Evolutionary conservation across 768 basidiomycete species (phyloP).

Genomic region (Termitomyces sp.): DNA sequence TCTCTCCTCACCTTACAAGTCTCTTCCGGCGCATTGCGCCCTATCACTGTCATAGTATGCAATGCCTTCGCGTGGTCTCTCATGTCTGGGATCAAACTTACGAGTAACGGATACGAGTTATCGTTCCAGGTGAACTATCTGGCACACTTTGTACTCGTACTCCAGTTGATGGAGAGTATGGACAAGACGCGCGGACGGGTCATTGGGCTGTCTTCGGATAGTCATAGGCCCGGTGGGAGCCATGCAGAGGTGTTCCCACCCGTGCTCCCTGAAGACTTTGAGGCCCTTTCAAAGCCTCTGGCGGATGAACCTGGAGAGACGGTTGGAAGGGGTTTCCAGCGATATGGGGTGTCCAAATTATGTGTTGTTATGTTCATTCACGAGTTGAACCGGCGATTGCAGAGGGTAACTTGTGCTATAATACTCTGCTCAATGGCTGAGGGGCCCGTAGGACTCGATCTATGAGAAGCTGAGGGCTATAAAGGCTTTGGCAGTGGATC

Average conservation of each 20-base stretch:
- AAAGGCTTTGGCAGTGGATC: slow-evolving; percentile 3
- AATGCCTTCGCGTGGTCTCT: slow-evolving; percentile 11
- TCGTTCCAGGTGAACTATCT: slow-evolving; percentile 3
- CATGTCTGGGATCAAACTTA: background rate
- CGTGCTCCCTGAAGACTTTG: background rate
- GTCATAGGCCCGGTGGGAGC: slow-evolving; percentile 1
- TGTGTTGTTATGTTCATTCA: slow-evolving; percentile 5
- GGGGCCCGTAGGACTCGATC: background rate
- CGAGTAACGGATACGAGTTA: background rate
- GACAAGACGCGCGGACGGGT: slow-evolving; percentile 1
- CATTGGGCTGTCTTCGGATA: slow-evolving; percentile 6
- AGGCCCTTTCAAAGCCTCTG: background rate
- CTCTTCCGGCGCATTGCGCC: background rate
- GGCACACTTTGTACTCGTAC: slow-evolving; percentile 2
- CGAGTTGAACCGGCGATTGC: slow-evolving; percentile 4
- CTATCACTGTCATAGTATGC: slow-evolving; percentile 1
- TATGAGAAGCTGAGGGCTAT: background rate
- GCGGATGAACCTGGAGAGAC: background rate
- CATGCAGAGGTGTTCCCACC: slow-evolving; percentile 5
- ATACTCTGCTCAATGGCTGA: background rate
- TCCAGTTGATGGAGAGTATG: slow-evolving; percentile 1
- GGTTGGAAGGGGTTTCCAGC: slow-evolving; percentile 5
- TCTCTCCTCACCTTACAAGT: background rate
- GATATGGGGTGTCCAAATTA: slow-evolving; percentile 6
- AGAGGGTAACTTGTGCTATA: background rate